Evolutionary conservation across 345 rosid genomes (phyloP).

Genomic region (Psidium friedrichsthalianum): DNA sequence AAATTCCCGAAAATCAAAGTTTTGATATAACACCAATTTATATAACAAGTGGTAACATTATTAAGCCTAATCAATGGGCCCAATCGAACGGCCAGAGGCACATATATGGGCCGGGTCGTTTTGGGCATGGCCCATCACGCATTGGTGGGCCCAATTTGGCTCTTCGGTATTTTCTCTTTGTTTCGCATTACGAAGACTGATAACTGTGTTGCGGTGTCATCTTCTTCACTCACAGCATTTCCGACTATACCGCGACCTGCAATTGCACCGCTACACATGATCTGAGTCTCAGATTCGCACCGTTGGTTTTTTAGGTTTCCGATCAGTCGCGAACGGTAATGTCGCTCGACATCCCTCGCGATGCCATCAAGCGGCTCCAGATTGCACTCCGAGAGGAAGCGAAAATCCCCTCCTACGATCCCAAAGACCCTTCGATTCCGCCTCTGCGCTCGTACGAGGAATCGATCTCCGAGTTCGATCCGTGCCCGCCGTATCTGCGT

Average conservation of each 20-base stretch:
- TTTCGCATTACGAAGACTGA: neutral
- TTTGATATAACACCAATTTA: neutral
- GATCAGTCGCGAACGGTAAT: constrained; percentile 13
- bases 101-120: neutral
- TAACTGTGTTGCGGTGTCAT: neutral
- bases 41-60: neutral
- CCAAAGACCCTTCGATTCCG: constrained; percentile 22
- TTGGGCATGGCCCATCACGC: neutral
- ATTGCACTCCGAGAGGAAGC: constrained; percentile 54
- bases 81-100: neutral
- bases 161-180: neutral
- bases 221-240: neutral
- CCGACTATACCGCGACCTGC: neutral
- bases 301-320: neutral
- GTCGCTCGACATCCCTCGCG: constrained; percentile 48
- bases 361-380: constrained; percentile 43
- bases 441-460: constrained; percentile 29
- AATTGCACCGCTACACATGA: neutral
- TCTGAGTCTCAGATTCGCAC: neutral
- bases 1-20: neutral
- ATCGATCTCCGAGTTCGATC: constrained; percentile 42
- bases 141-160: neutral
- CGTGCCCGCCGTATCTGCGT: constrained; percentile 49
- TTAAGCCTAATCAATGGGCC: neutral
- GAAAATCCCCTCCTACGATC: constrained; percentile 42